Percentiles rank a stretch among this genome's conserved stretches.
These are phyloP conservation scores for Sarocladiaceae sp. DNA, from an alignment of 2,329 filamentous ascomycete genomes.

Conservation along the genomic window DNA sequence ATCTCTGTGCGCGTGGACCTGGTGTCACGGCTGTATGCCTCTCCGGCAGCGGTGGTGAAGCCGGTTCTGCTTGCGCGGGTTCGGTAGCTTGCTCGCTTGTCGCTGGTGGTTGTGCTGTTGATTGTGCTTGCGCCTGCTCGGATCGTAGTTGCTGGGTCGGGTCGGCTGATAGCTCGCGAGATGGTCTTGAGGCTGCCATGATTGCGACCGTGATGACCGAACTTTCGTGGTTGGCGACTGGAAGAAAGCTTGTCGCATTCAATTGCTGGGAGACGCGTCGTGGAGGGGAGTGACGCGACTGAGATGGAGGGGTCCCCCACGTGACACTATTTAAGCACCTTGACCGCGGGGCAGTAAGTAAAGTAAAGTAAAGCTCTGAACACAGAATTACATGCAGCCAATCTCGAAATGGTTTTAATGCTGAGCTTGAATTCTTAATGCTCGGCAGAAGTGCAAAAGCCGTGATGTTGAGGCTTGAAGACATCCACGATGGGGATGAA, in stretches of 20 bases:
- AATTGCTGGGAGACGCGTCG: constrained; percentile 4
- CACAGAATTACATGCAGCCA: too few relatives aligned
- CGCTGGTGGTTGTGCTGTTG: background rate
- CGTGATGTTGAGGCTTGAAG: too few relatives aligned
- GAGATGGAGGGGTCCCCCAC: constrained; percentile 6
- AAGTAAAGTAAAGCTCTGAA: too few relatives aligned
- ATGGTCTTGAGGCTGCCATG: constrained; percentile 6
- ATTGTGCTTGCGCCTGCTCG: background rate
- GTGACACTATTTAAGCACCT: background rate
- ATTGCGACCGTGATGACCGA: background rate
- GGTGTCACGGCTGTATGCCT: constrained; percentile 42
- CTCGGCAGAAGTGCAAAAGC: too few relatives aligned
- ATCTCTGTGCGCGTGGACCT: constrained; percentile 52
- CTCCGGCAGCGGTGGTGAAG: constrained; percentile 35
- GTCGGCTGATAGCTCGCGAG: background rate
- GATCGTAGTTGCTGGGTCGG: background rate
- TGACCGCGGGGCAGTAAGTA: too few relatives aligned
- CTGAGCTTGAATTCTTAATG: too few relatives aligned
- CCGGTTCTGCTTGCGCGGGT: background rate
- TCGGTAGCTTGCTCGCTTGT: too few relatives aligned
- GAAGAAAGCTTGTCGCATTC: background rate
- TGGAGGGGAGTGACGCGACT: constrained; percentile 5
- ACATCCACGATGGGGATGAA: too few relatives aligned
- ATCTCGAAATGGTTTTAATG: too few relatives aligned
- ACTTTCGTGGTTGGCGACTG: background rate